phyloP scores from a whole-genome alignment of 768 basidiomycete species.

The Boletus rubropictus region DNA sequence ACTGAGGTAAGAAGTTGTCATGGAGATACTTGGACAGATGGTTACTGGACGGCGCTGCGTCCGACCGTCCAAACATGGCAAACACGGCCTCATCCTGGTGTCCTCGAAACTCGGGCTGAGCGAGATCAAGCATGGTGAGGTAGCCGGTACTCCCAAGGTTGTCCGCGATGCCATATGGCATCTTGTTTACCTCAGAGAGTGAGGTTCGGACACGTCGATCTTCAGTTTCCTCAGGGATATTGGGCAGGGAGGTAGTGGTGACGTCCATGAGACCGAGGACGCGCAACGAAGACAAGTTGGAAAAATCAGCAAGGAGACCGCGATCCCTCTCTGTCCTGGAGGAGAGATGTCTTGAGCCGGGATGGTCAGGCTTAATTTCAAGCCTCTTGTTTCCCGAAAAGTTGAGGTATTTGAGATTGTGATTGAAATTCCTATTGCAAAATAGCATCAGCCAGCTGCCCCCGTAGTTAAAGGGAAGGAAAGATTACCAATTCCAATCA shows the following conservation, averaged over 20 bases:
- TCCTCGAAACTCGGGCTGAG: slow-evolving; percentile 77
- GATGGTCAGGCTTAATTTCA: slow-evolving; percentile 79
- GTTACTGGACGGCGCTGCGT: slow-evolving; percentile 53
- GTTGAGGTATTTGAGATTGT: slow-evolving; percentile 88
- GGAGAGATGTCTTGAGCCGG: slow-evolving; percentile 27
- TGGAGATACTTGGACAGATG: slow-evolving; percentile 77
- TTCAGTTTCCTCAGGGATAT: slow-evolving; percentile 79
- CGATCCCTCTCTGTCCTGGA: slow-evolving; percentile 22
- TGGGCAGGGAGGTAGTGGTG: slow-evolving; percentile 53
- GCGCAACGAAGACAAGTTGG: slow-evolving; percentile 74
- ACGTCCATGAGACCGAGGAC: slow-evolving; percentile 98
- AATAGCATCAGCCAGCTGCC: background rate
- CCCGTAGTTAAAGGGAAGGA: background rate
- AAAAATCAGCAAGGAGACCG: slow-evolving; percentile 72
- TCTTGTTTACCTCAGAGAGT: slow-evolving; percentile 76
- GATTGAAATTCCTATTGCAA: slow-evolving; percentile 85
- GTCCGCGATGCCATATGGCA: slow-evolving; percentile 97
- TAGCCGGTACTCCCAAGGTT: slow-evolving; percentile 75
- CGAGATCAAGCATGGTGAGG: slow-evolving; percentile 88
- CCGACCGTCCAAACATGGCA: slow-evolving; percentile 88
- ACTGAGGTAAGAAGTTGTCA: slow-evolving; percentile 66
- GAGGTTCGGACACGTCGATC: slow-evolving; percentile 92
- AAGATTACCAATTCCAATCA: slow-evolving; percentile 93
- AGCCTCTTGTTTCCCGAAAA: slow-evolving; percentile 95
- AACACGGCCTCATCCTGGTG: slow-evolving; percentile 81